Percentiles rank a stretch among this genome's conserved stretches.
Evolutionary conservation across 768 basidiomycete genomes (phyloP).

Genomic region (Suillus occidentalis): DNA sequence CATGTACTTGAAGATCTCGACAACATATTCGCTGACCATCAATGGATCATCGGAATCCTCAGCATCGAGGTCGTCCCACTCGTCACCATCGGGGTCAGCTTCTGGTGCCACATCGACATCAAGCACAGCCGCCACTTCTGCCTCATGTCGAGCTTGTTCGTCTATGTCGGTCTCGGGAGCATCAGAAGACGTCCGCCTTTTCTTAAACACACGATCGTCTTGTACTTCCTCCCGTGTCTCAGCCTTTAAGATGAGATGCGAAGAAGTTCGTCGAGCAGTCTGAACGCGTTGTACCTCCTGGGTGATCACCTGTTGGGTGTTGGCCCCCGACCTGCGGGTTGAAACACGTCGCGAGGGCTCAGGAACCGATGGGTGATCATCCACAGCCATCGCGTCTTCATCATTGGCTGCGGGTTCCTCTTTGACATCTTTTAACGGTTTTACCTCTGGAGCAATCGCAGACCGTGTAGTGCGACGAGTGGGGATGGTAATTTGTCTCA

Average conservation of each 20-base stretch:
- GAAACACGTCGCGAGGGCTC: conserved; percentile 7
- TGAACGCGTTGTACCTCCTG: conserved; percentile 30
- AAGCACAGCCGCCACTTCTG: conserved; percentile 41
- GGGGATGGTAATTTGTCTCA: conserved; percentile 48
- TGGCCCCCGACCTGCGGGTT: conserved; percentile 33
- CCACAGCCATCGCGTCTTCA: conserved; percentile 56
- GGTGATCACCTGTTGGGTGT: conserved; percentile 22
- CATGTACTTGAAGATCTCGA: conserved; percentile 92
- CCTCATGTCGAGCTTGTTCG: conserved; percentile 28
- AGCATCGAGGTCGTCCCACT: conserved; percentile 91
- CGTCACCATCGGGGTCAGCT: conserved; percentile 60
- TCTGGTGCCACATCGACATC: conserved; percentile 53
- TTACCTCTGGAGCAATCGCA: conserved; percentile 28
- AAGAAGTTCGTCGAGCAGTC: conserved; percentile 32
- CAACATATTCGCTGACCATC: conserved; percentile 97
- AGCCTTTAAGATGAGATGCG: conserved; percentile 32
- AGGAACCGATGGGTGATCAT: conserved; percentile 36
- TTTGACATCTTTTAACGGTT: conserved; percentile 31
- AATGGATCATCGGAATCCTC: conserved; percentile 92
- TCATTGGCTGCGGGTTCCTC: conserved; percentile 34
- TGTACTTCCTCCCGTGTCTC: conserved; percentile 54
- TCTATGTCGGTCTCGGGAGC: conserved; percentile 51
- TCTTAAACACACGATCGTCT: conserved; percentile 63
- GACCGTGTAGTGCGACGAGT: conserved; percentile 40
- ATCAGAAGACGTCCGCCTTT: conserved; percentile 72